phyloP scores from a whole-genome alignment of 768 basidiomycete species.

The Boletus reticulatus region DNA sequence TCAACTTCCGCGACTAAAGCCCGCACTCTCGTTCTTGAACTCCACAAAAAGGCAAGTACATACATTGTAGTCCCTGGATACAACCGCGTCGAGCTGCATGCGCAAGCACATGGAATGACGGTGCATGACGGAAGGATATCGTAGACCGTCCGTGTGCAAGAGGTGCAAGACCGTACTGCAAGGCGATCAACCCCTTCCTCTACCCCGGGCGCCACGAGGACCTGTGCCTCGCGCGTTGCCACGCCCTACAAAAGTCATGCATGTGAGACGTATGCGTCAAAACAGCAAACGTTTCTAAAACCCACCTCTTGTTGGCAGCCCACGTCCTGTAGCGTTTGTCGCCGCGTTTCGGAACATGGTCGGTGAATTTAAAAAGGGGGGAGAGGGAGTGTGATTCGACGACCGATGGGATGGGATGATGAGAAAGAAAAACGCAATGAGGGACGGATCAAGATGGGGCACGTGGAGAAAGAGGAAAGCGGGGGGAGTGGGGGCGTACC shows the following conservation, averaged over 20 bases:
- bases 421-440: too few relatives aligned
- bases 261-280: not conserved
- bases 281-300: not conserved
- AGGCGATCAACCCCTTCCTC: slow-evolving; percentile 30
- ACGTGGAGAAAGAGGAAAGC: not conserved
- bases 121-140: slow-evolving; percentile 2
- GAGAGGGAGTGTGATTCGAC: too few relatives aligned
- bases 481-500: slow-evolving; percentile 35
- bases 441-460: slow-evolving; percentile 18
- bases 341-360: too few relatives aligned
- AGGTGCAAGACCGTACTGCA: not conserved
- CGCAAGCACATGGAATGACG: too few relatives aligned
- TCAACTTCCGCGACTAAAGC: too few relatives aligned
- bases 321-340: slow-evolving; percentile 30
- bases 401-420: too few relatives aligned
- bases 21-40: too few relatives aligned
- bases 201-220: slow-evolving; percentile 29
- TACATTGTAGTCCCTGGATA: not conserved
- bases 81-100: not conserved
- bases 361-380: too few relatives aligned
- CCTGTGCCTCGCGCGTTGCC: slow-evolving; percentile 25
- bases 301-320: slow-evolving; percentile 39
- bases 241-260: slow-evolving; percentile 20
- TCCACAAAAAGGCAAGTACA: too few relatives aligned
- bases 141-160: not conserved